phyloP scores from a whole-genome alignment of 495 filamentous ascomycete genomes.

The Aspergillus baeticus region DNA sequence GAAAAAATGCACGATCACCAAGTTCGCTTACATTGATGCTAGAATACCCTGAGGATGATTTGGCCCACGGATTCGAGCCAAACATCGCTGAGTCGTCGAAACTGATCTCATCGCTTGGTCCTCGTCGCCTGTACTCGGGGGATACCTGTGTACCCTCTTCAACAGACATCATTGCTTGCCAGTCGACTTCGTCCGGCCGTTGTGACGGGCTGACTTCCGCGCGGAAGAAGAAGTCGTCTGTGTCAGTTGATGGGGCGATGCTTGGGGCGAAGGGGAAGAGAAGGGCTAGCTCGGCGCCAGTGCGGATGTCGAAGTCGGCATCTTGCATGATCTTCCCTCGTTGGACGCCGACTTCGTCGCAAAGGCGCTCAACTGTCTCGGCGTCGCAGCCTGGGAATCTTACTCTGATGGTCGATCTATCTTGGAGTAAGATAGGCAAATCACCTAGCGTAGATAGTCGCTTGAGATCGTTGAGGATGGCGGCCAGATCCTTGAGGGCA shows the following conservation, averaged over 20 bases:
- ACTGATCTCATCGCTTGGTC: conserved; percentile 33
- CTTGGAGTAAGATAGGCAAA: conserved; percentile 71
- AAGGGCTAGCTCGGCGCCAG: conserved; percentile 69
- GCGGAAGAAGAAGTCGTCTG: conserved; percentile 36
- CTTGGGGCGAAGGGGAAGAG: conserved; percentile 84
- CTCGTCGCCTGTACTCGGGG: conserved; percentile 14
- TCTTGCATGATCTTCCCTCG: conserved; percentile 80
- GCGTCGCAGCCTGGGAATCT: conserved; percentile 90
- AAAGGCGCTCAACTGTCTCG: conserved; percentile 77
- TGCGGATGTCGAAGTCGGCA: conserved; percentile 60
- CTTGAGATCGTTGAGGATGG: conserved; percentile 78
- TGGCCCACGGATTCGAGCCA: conserved; percentile 49
- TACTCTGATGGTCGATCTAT: conserved; percentile 64
- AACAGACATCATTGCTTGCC: conserved; percentile 58
- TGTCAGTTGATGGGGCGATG: conserved; percentile 30
- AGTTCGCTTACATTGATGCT: conserved; percentile 55
- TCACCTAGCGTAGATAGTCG: conserved; percentile 74
- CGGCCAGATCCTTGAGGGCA: conserved; percentile 77
- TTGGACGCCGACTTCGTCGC: conserved; percentile 78
- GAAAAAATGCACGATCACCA: conserved; percentile 43
- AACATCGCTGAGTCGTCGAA: conserved; percentile 49
- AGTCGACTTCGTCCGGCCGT: conserved; percentile 43
- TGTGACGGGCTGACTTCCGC: conserved; percentile 24
- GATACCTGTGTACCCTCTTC: conserved; percentile 26
- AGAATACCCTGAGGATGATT: conserved; percentile 50